phyloP scores from a whole-genome alignment of 495 filamentous ascomycete genomes.

The Talaromyces ruber region DNA sequence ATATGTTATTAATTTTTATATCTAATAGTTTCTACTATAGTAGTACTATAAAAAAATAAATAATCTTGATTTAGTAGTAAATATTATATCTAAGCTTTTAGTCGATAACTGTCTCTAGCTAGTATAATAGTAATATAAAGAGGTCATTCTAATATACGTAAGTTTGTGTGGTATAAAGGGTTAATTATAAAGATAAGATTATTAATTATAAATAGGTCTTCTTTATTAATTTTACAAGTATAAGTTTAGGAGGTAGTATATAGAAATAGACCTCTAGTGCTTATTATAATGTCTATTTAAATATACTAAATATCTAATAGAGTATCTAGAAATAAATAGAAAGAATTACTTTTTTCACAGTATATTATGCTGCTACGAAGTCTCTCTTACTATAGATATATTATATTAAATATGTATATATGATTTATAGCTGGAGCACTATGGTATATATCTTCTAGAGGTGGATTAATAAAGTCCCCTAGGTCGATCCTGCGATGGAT shows the following conservation, averaged over 20 bases:
- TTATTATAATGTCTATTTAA: slow-evolving; percentile 3
- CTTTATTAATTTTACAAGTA: background rate
- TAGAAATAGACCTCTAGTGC: background rate
- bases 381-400: too few species aligned
- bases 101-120: too few species aligned
- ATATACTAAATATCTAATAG: background rate
- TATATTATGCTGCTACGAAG: too few species aligned
- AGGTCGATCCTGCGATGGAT: slow-evolving; percentile 3
- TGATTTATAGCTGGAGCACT: background rate
- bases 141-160: background rate
- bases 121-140: too few species aligned
- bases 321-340: slow-evolving; percentile 3
- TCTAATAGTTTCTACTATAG: too few species aligned
- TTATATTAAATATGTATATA: too few species aligned
- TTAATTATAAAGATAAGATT: background rate
- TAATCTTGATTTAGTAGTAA: too few species aligned
- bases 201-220: background rate
- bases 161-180: background rate
- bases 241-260: background rate
- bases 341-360: background rate
- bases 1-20: too few species aligned
- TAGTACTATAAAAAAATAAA: too few species aligned
- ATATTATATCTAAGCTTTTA: too few species aligned
- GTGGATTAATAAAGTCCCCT: too few species aligned
- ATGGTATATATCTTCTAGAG: background rate